Conservation (phyloP, 768 basidiomycete genomes). For the Kwoniella mangroviensis region DNA sequence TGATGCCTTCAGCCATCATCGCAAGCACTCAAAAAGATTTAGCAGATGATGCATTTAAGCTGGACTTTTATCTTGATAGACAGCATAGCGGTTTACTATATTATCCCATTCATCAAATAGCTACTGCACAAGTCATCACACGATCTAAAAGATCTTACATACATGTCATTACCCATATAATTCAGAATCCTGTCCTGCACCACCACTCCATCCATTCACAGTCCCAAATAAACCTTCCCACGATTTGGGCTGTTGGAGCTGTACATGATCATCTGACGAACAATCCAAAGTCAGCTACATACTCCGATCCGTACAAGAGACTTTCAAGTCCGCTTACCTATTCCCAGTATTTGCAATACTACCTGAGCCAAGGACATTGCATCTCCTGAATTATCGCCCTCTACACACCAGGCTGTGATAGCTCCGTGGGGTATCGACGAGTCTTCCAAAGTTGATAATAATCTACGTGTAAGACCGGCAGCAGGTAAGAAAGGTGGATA, state of each 20-base stretch:
- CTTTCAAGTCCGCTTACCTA: constrained; percentile 18
- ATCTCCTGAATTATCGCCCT: constrained; percentile 80
- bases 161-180: constrained; percentile 40
- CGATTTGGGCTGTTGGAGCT: constrained; percentile 38
- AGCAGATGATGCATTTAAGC: neutral
- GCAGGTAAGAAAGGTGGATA: constrained; percentile 76
- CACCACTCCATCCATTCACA: constrained; percentile 49
- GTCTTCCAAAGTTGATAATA: constrained; percentile 66
- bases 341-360: constrained; percentile 25
- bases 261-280: constrained; percentile 18
- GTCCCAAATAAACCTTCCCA: constrained; percentile 51
- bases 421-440: constrained; percentile 63
- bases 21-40: neutral
- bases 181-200: constrained; percentile 41
- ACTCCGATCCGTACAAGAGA: neutral
- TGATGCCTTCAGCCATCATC: no score
- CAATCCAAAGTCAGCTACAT: neutral
- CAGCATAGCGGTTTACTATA: no score
- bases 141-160: neutral
- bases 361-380: constrained; percentile 58
- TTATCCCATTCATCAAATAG: no score
- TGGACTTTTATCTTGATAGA: no score
- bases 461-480: constrained; percentile 71
- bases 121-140: no score
- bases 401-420: constrained; percentile 75